These are phyloP conservation scores for Fonsecaea pugnacius DNA, from an alignment of 2,329 filamentous ascomycete species.

Conservation along the genomic window DNA sequence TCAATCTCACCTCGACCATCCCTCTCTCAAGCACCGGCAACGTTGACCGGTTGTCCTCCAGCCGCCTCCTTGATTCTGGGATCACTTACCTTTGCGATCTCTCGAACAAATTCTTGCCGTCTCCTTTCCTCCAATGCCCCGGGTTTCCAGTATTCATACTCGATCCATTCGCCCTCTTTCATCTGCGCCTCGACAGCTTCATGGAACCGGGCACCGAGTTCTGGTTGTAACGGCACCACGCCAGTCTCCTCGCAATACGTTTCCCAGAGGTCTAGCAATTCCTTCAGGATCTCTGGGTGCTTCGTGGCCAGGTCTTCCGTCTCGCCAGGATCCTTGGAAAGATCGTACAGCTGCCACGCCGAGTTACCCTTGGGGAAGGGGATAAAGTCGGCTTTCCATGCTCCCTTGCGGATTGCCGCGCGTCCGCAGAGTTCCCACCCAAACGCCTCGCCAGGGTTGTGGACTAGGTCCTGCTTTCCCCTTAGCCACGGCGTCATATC, in stretches of 20 bases:
- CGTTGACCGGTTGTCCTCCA: conserved; percentile 21
- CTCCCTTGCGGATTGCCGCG: conserved; percentile 59
- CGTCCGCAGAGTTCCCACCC: conserved; percentile 63
- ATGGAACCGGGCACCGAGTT: conserved; percentile 60
- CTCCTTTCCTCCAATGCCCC: conserved; percentile 53
- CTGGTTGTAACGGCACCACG: conserved; percentile 58
- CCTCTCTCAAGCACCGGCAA: conserved; percentile 2
- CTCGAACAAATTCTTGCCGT: conserved; percentile 42
- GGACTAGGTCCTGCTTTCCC: conserved; percentile 47
- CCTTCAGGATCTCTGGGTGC: conserved; percentile 51
- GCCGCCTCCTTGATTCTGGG: conserved; percentile 29
- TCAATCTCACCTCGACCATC: background rate
- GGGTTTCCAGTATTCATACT: conserved; percentile 67
- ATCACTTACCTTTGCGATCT: conserved; percentile 35
- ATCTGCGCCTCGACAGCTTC: conserved; percentile 67
- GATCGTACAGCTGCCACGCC: conserved; percentile 63
- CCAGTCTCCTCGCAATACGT: conserved; percentile 42
- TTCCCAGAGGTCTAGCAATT: conserved; percentile 61
- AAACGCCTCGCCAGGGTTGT: conserved; percentile 57
- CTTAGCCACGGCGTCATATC: conserved; percentile 52
- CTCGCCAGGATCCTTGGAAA: conserved; percentile 58
- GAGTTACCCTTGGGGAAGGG: conserved; percentile 60
- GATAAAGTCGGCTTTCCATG: conserved; percentile 64
- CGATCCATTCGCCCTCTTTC: conserved; percentile 68
- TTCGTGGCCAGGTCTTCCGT: conserved; percentile 50